These are phyloP conservation scores for Cutaneotrichosporon sp. DNA, from an alignment of 1,284 basidiomycete genomes.

Conservation along the genomic window DNA sequence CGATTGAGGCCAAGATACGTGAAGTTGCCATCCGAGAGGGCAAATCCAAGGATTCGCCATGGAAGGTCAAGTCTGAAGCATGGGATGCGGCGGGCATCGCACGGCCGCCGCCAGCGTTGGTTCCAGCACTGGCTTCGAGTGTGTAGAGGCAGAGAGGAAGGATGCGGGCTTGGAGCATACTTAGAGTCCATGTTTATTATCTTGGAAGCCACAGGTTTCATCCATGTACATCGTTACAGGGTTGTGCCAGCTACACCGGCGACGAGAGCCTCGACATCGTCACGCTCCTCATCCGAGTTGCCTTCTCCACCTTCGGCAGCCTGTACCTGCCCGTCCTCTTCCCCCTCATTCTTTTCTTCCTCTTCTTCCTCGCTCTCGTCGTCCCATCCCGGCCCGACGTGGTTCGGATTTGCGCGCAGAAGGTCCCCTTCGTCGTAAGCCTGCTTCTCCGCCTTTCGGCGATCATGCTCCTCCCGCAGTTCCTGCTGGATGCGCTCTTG, in stretches of 20 bases:
- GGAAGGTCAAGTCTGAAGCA: slow-evolving; percentile 40
- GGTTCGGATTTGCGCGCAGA: slow-evolving; percentile 59
- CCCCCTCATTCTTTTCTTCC: slow-evolving; percentile 16
- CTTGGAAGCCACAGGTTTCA: no score
- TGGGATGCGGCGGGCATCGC: slow-evolving; percentile 8
- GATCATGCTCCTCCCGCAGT: slow-evolving; percentile 60
- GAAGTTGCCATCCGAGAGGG: slow-evolving; percentile 41
- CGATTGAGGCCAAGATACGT: slow-evolving; percentile 44
- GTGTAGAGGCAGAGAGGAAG: no score
- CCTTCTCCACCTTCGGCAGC: neutral
- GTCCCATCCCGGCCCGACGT: slow-evolving; percentile 36
- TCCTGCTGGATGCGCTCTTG: slow-evolving; percentile 72
- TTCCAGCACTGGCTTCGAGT: no score
- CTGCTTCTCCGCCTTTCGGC: slow-evolving; percentile 57
- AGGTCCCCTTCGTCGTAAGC: slow-evolving; percentile 51
- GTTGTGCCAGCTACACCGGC: neutral
- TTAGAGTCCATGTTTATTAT: neutral
- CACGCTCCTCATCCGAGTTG: slow-evolving; percentile 30
- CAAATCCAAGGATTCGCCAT: slow-evolving; percentile 34
- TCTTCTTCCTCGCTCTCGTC: slow-evolving; percentile 21
- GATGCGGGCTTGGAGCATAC: no score
- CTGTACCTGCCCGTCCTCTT: slow-evolving; percentile 6
- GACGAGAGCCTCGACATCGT: slow-evolving; percentile 38
- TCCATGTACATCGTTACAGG: slow-evolving; percentile 3
- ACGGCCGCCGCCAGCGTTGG: neutral